Conservation (phyloP, 1,284 basidiomycete species). For the Ceratobasidium sp. region DNA sequence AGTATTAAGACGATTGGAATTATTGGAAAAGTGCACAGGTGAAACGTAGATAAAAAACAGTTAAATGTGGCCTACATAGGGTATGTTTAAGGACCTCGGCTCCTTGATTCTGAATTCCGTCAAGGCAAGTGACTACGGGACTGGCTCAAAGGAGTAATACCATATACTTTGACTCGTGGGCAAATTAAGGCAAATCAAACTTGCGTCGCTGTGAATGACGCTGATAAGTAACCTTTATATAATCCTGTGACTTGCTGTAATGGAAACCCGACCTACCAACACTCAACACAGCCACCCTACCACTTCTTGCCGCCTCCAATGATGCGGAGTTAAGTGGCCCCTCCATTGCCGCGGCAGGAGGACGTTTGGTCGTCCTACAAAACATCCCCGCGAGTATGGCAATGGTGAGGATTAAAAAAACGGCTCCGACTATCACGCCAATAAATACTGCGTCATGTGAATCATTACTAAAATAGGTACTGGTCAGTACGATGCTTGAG, state of each 20-base stretch:
- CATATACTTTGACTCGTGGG: too few species aligned
- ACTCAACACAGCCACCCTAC: constrained; percentile 5
- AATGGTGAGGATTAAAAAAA: background rate
- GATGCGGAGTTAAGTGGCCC: background rate
- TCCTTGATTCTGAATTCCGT: too few species aligned
- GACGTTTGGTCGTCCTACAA: background rate
- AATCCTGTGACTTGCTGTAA: background rate
- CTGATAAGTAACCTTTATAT: background rate
- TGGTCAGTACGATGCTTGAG: too few species aligned
- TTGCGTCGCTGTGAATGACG: background rate
- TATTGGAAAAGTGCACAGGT: background rate
- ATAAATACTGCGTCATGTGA: constrained; percentile 14
- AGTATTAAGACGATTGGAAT: constrained; percentile 1
- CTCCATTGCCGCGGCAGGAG: background rate
- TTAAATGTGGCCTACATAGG: too few species aligned
- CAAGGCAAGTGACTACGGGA: too few species aligned
- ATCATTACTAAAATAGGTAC: background rate
- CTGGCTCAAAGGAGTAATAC: too few species aligned
- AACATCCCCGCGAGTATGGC: background rate
- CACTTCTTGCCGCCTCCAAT: too few species aligned
- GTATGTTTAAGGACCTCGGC: too few species aligned
- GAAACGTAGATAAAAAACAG: too few species aligned
- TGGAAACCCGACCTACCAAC: background rate
- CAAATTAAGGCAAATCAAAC: background rate
- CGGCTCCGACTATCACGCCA: constrained; percentile 15